Evolutionary conservation across 75 land plant species (phyloP).

Genomic region (Larix kaempferi): DNA sequence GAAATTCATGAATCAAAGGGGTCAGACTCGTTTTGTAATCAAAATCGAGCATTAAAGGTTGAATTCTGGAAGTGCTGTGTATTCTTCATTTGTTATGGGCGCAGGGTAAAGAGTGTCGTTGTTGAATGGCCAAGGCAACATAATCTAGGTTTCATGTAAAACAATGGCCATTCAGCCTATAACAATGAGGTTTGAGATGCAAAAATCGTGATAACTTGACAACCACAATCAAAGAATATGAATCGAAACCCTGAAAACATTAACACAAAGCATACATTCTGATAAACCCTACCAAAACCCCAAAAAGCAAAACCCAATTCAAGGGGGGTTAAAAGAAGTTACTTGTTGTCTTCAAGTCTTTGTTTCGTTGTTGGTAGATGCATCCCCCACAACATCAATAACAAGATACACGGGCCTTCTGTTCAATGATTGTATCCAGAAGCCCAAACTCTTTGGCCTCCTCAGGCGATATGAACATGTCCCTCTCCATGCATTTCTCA

Average conservation of each 20-base stretch:
- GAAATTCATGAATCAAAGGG: too few relatives aligned
- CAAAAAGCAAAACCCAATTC: neutral
- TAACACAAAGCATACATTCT: neutral
- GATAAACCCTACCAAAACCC: neutral
- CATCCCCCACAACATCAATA: conserved; percentile 61
- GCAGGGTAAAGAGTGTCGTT: too few relatives aligned
- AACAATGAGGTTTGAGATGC: too few relatives aligned
- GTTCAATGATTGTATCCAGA: conserved; percentile 82
- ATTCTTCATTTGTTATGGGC: too few relatives aligned
- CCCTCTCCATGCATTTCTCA: conserved; percentile 80
- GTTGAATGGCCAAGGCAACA: too few relatives aligned
- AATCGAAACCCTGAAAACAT: neutral
- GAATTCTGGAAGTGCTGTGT: too few relatives aligned
- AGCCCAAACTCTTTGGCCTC: conserved; percentile 91
- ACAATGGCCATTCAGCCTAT: too few relatives aligned
- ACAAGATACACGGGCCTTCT: conserved; percentile 72
- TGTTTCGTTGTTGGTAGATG: neutral
- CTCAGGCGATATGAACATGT: conserved; percentile 91
- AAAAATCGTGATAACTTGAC: too few relatives aligned
- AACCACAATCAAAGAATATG: too few relatives aligned
- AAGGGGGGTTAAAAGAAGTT: neutral
- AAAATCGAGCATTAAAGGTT: too few relatives aligned
- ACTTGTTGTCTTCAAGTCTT: conserved; percentile 14
- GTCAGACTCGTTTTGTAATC: too few relatives aligned
- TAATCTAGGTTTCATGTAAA: too few relatives aligned